phyloP scores from a whole-genome alignment of 2,329 filamentous ascomycete genomes.

The Rhinocladiella mackenziei region DNA sequence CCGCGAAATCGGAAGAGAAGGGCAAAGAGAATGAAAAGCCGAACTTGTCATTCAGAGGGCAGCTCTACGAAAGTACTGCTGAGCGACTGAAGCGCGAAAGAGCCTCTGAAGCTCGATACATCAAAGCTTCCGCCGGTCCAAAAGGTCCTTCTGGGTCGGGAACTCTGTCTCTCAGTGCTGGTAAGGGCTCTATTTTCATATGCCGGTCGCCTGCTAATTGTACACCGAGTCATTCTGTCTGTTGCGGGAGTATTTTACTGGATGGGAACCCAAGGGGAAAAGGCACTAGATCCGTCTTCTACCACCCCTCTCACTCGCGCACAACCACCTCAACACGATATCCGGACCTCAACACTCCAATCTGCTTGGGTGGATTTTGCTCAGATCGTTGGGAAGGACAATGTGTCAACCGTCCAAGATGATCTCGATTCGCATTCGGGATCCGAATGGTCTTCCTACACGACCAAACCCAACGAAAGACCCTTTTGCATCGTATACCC shows the following conservation, averaged over 20 bases:
- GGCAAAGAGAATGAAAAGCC: constrained; percentile 8
- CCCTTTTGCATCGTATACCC: constrained; percentile 69
- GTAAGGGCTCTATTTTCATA: constrained; percentile 25
- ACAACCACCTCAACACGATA: constrained; percentile 52
- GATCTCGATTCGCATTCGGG: constrained; percentile 57
- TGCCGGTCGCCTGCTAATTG: constrained; percentile 18
- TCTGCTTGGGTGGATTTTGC: constrained; percentile 63
- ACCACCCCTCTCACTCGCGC: constrained; percentile 52
- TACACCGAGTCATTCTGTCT: constrained; percentile 46
- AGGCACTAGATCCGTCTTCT: constrained; percentile 49
- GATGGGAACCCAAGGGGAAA: constrained; percentile 50
- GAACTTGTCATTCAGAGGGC: constrained; percentile 49
- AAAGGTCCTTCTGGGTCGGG: constrained; percentile 5
- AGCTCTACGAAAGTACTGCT: constrained; percentile 59
- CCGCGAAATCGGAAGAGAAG: constrained; percentile 8
- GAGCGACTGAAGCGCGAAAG: constrained; percentile 57
- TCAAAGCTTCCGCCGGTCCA: constrained; percentile 18
- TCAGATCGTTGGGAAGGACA: constrained; percentile 58
- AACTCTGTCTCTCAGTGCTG: constrained; percentile 32
- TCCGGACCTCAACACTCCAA: constrained; percentile 55
- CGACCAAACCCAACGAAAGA: constrained; percentile 39
- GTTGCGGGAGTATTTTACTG: constrained; percentile 54
- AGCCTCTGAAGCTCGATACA: constrained; percentile 36
- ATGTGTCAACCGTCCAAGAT: constrained; percentile 54
- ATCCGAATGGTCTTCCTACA: constrained; percentile 60